Conservation (phyloP, 2,329 filamentous ascomycete genomes). For the Ophiostoma novo-ulmi region DNA sequence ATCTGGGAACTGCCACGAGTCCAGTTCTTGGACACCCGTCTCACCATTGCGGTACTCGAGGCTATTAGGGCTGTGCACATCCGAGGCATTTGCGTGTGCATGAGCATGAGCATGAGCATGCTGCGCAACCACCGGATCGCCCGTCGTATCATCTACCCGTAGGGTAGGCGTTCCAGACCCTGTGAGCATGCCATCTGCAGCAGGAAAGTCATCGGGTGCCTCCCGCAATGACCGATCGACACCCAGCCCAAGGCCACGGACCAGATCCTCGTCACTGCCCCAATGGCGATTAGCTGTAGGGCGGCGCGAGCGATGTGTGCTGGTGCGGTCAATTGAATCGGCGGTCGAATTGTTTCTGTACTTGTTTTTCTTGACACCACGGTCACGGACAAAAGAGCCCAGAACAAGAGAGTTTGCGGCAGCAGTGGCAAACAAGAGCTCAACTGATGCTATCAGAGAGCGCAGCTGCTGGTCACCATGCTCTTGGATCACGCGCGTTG, state of each 20-base stretch:
- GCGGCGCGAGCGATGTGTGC: conserved; percentile 38
- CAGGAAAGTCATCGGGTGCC: conserved; percentile 28
- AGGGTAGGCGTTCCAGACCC: neutral
- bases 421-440: conserved; percentile 80
- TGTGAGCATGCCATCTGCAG: conserved; percentile 24
- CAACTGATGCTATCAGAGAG: conserved; percentile 81
- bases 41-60: neutral
- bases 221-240: conserved; percentile 43
- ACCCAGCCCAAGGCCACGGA: conserved; percentile 69
- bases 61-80: neutral
- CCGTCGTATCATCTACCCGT: conserved; percentile 13
- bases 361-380: conserved; percentile 82
- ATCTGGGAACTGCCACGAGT: conserved; percentile 46
- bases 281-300: conserved; percentile 60
- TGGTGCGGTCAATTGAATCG: conserved; percentile 55
- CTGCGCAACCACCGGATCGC: neutral
- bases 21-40: conserved; percentile 36
- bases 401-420: conserved; percentile 86
- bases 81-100: neutral
- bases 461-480: conserved; percentile 78
- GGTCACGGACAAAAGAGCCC: conserved; percentile 86
- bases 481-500: conserved; percentile 68
- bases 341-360: conserved; percentile 63
- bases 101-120: neutral
- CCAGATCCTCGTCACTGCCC: conserved; percentile 89